These are phyloP conservation scores for Tolypocladium inflatum DNA, from an alignment of 2,329 filamentous ascomycete genomes.

Conservation along the genomic window DNA sequence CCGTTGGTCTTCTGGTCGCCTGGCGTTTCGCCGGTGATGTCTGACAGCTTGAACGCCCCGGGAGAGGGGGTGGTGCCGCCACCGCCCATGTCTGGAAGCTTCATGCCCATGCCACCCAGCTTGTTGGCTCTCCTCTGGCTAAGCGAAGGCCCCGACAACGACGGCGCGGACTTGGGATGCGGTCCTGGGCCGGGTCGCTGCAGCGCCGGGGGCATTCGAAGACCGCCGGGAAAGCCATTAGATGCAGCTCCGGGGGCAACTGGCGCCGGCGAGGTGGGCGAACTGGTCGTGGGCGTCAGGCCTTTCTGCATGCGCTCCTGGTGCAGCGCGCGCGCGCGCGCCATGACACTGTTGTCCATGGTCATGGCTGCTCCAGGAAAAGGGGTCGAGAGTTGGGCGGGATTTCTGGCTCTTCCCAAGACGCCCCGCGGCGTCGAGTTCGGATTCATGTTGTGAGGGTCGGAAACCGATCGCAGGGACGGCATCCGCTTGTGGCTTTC, in stretches of 20 bases:
- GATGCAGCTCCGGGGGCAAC: constrained; percentile 24
- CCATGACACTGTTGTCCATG: constrained; percentile 33
- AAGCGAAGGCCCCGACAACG: constrained; percentile 46
- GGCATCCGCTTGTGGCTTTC: constrained; percentile 41
- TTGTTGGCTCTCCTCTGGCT: constrained; percentile 54
- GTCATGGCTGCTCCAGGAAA: constrained; percentile 19
- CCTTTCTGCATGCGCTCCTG: constrained; percentile 35
- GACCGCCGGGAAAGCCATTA: constrained; percentile 32
- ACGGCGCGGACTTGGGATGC: constrained; percentile 45
- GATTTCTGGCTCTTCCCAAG: constrained; percentile 55
- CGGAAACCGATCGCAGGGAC: constrained; percentile 50
- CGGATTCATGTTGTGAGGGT: constrained; percentile 57
- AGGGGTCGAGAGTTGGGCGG: constrained; percentile 29
- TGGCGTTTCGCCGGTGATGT: constrained; percentile 21
- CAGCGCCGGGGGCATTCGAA: constrained; percentile 31
- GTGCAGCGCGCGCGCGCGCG: constrained; percentile 37
- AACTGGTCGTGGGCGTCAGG: constrained; percentile 20
- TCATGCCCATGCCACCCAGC: constrained; percentile 33
- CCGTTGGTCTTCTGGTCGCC: constrained; percentile 21
- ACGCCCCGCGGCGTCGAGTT: constrained; percentile 80
- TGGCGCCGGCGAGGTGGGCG: constrained; percentile 19
- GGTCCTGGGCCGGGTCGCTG: constrained; percentile 36
- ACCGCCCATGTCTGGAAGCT: constrained; percentile 43
- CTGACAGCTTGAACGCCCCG: constrained; percentile 34
- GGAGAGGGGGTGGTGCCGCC: constrained; percentile 14